These are phyloP conservation scores for Jackrogersella multiformis DNA, from an alignment of 495 filamentous ascomycete species.

Conservation along the genomic window DNA sequence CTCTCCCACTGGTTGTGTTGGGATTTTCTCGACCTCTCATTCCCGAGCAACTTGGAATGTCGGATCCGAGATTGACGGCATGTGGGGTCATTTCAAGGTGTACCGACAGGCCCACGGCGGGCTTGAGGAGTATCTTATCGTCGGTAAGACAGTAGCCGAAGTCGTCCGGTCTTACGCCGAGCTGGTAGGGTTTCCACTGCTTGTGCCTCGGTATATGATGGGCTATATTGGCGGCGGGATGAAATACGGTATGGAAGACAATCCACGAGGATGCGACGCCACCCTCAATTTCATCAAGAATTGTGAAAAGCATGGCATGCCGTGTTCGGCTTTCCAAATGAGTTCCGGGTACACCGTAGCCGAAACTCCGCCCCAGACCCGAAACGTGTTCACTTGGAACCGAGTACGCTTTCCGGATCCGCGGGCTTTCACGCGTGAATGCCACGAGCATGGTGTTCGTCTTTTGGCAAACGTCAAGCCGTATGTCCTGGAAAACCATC, in stretches of 20 bases:
- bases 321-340: conserved; percentile 77
- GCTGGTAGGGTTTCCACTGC: conserved; percentile 69
- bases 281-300: conserved; percentile 68
- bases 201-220: conserved; percentile 73
- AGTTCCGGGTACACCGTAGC: conserved; percentile 76
- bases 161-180: conserved; percentile 71
- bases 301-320: conserved; percentile 69
- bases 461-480: conserved; percentile 77
- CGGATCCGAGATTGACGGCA: conserved; percentile 74
- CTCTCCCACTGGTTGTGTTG: conserved; percentile 66
- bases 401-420: conserved; percentile 71
- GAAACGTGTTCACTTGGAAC: conserved; percentile 79
- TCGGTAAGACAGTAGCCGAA: conserved; percentile 70
- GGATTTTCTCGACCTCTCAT: conserved; percentile 72
- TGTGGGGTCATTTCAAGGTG: conserved; percentile 75
- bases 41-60: conserved; percentile 69
- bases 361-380: conserved; percentile 68
- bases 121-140: conserved; percentile 73
- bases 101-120: conserved; percentile 76
- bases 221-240: conserved; percentile 75
- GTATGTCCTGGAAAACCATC: conserved; percentile 71
- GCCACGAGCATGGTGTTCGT: conserved; percentile 69
- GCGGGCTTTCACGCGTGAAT: conserved; percentile 65
- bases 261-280: conserved; percentile 65
- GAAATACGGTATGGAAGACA: conserved; percentile 73